These are phyloP conservation scores for Prosopis cineraria DNA, from an alignment of 306 rosid species.

Conservation along the genomic window DNA sequence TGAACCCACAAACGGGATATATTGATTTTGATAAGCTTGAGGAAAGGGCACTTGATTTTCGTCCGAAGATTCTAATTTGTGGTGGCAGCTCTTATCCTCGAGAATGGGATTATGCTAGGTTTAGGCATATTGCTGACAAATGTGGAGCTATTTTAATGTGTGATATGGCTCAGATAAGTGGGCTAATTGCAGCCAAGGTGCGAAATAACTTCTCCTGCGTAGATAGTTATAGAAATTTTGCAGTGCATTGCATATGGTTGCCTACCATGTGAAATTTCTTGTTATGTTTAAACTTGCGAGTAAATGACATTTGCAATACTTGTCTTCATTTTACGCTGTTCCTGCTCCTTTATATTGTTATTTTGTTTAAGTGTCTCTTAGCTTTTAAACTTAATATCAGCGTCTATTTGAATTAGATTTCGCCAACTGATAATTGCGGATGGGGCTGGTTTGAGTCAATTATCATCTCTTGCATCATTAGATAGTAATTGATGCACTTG, in stretches of 20 bases:
- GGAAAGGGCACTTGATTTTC: conserved; percentile 91
- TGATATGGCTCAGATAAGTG: conserved; percentile 98
- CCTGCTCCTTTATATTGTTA: background rate
- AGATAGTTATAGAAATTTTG: background rate
- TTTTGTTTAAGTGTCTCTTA: background rate
- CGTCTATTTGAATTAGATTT: background rate
- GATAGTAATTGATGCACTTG: background rate
- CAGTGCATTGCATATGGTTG: background rate
- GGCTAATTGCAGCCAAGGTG: conserved; percentile 90
- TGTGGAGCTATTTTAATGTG: conserved; percentile 88
- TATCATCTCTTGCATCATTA: background rate
- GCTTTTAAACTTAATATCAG: background rate
- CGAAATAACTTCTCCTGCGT: conserved; percentile 30
- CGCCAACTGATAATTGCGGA: background rate
- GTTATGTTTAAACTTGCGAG: background rate
- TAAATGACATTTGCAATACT: background rate
- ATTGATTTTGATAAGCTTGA: conserved; percentile 92
- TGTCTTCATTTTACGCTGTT: background rate
- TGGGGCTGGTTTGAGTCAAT: background rate
- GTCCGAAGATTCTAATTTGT: conserved; percentile 95
- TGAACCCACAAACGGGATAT: conserved; percentile 75
- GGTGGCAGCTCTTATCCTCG: conserved; percentile 97
- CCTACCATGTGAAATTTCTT: background rate
- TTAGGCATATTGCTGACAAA: conserved; percentile 87
- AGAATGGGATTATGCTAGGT: conserved; percentile 90